Conservation (phyloP, 371 early-diverging fungal genomes). For the Syncephalastrum racemosum region DNA sequence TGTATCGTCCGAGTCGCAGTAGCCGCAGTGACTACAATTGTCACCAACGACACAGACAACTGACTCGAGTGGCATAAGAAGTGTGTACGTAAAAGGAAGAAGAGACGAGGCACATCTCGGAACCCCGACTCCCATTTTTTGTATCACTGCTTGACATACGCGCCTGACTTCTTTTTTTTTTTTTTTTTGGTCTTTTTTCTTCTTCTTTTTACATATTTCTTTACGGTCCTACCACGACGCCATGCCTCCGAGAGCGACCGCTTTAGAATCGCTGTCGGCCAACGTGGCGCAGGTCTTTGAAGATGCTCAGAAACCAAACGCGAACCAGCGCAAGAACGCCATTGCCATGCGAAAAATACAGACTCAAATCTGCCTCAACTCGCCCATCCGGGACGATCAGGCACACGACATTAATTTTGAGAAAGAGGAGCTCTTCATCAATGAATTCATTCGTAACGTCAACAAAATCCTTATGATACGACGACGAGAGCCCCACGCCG, state of each 20-base stretch:
- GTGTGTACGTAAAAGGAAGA: no score
- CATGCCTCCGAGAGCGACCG: constrained; percentile 10
- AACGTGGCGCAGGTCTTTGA: constrained; percentile 69
- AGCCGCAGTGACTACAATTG: constrained; percentile 41
- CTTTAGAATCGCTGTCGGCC: constrained; percentile 40
- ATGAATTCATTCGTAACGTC: constrained; percentile 69
- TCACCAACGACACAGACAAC: no score
- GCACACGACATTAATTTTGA: constrained; percentile 39
- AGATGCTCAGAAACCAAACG: constrained; percentile 70
- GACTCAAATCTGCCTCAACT: constrained; percentile 52
- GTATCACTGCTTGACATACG: no score
- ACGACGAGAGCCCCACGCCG: constrained; percentile 71
- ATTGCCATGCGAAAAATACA: constrained; percentile 79
- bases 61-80: no score
- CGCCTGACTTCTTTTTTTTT: no score
- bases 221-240: no score
- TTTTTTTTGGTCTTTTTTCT: no score
- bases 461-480: constrained; percentile 74
- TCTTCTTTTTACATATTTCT: no score
- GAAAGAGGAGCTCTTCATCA: constrained; percentile 67
- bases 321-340: constrained; percentile 70
- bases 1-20: constrained; percentile 48
- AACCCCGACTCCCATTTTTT: no score
- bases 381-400: constrained; percentile 39
- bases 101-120: no score